These are phyloP conservation scores for Phytophthora sp. DNA, from an alignment of 352 stramenopile species.

Conservation along the genomic window DNA sequence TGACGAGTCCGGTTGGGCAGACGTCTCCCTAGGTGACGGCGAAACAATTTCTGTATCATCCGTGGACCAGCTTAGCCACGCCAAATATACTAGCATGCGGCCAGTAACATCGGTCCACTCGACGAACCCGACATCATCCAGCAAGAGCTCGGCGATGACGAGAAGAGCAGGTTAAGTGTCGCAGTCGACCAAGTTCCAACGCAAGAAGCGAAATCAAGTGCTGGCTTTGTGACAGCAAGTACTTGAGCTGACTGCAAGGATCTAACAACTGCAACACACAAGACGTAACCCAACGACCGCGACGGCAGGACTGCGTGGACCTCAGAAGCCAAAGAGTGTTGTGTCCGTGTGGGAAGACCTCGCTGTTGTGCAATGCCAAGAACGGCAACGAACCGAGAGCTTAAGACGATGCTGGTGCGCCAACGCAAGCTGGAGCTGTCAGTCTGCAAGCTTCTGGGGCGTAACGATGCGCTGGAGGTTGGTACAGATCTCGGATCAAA, in stretches of 20 bases:
- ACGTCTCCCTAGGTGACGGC: not conserved
- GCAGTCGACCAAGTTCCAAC: conserved; percentile 26
- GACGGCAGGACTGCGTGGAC: not conserved
- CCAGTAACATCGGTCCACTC: not conserved
- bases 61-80: too few relatives aligned
- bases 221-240: conserved; percentile 15
- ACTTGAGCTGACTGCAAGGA: conserved; percentile 3
- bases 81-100: too few relatives aligned
- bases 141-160: not conserved
- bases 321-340: not conserved
- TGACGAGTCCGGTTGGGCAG: not conserved
- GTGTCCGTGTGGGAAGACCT: conserved; percentile 25
- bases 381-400: conserved; percentile 32
- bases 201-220: conserved; percentile 9
- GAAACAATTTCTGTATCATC: not conserved
- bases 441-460: conserved; percentile 12
- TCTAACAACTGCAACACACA: conserved; percentile 14
- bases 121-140: not conserved
- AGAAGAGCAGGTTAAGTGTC: conserved; percentile 3
- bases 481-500: not conserved
- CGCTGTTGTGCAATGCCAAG: conserved; percentile 9
- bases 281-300: not conserved
- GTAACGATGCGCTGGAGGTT: conserved; percentile 24
- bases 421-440: conserved; percentile 21
- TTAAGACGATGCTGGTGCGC: conserved; percentile 23